These are phyloP conservation scores for Arthromyces matolae DNA, from an alignment of 768 basidiomycete genomes.

Conservation along the genomic window DNA sequence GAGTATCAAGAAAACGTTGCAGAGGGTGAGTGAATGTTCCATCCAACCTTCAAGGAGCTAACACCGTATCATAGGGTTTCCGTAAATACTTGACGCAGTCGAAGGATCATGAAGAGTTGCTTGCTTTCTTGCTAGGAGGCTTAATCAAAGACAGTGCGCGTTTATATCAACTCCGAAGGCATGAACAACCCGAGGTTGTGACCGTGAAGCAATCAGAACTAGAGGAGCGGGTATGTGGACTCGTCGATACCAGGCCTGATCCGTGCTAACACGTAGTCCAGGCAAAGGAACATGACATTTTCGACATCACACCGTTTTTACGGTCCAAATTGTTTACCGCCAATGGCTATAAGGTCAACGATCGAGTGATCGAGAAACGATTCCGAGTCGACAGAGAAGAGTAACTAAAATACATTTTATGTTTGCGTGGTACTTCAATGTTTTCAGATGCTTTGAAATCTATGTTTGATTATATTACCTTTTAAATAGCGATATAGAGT, in stretches of 20 bases:
- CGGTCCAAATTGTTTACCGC: slow-evolving; percentile 77
- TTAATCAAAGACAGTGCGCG: slow-evolving; percentile 91
- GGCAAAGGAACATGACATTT: slow-evolving; percentile 98
- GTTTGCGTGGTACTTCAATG: slow-evolving; percentile 18
- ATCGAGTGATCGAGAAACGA: slow-evolving; percentile 68
- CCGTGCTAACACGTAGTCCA: slow-evolving; percentile 26
- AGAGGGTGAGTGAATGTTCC: slow-evolving; percentile 60
- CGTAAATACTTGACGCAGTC: slow-evolving; percentile 96
- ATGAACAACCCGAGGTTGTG: slow-evolving; percentile 75
- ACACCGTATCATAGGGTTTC: slow-evolving; percentile 62
- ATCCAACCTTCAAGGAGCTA: neutral
- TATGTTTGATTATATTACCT: slow-evolving; percentile 8
- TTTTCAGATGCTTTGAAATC: neutral
- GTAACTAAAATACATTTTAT: slow-evolving; percentile 21
- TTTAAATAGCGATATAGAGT: slow-evolving; percentile 5
- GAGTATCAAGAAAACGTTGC: slow-evolving; percentile 96
- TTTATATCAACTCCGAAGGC: slow-evolving; percentile 71
- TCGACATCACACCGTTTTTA: slow-evolving; percentile 83
- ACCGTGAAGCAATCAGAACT: slow-evolving; percentile 77
- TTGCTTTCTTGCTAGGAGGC: slow-evolving; percentile 91
- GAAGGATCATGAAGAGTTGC: slow-evolving; percentile 91
- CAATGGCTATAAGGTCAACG: slow-evolving; percentile 82
- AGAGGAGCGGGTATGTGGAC: slow-evolving; percentile 70
- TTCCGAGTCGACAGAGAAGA: slow-evolving; percentile 52
- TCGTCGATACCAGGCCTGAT: neutral